These are phyloP conservation scores for Sporothrix phasma DNA, from an alignment of 2,329 filamentous ascomycete species.

Conservation along the genomic window DNA sequence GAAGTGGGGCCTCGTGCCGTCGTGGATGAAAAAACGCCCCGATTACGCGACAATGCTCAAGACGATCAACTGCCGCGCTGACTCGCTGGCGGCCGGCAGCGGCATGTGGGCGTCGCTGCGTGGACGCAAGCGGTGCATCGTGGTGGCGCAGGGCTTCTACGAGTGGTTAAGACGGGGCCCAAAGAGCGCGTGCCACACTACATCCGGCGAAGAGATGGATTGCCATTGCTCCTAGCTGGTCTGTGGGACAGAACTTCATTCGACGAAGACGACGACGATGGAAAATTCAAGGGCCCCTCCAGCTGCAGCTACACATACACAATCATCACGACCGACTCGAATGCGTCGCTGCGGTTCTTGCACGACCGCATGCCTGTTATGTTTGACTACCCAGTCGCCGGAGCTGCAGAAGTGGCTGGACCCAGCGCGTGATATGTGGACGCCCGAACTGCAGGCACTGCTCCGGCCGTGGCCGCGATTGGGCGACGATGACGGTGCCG, in stretches of 20 bases:
- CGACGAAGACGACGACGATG: conserved; percentile 18
- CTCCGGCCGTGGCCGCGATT: conserved; percentile 48
- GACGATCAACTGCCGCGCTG: conserved; percentile 91
- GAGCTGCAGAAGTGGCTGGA: conserved; percentile 69
- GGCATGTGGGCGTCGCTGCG: conserved; percentile 95
- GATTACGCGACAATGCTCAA: conserved; percentile 69
- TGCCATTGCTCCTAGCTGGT: conserved; percentile 80
- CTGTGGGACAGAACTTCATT: conserved; percentile 70
- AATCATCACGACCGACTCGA: conserved; percentile 84
- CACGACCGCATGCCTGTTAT: conserved; percentile 97
- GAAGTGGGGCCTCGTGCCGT: conserved; percentile 93
- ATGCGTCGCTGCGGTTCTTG: conserved; percentile 71
- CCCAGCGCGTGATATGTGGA: conserved; percentile 62
- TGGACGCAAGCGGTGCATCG: conserved; percentile 73
- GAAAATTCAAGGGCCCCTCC: conserved; percentile 42
- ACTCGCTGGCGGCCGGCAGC: conserved; percentile 63
- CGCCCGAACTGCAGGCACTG: conserved; percentile 62
- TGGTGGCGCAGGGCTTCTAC: conserved; percentile 87
- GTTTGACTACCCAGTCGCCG: conserved; percentile 63
- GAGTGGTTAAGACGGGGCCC: conserved; percentile 73
- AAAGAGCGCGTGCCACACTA: conserved; percentile 82
- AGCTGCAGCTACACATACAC: conserved; percentile 97
- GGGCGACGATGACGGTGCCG: conserved; percentile 44
- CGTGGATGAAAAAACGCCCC: conserved; percentile 80
- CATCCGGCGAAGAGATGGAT: conserved; percentile 69